Evolutionary conservation across 2,329 filamentous ascomycete genomes (phyloP).

Genomic region (Leptographium radiaticola): DNA sequence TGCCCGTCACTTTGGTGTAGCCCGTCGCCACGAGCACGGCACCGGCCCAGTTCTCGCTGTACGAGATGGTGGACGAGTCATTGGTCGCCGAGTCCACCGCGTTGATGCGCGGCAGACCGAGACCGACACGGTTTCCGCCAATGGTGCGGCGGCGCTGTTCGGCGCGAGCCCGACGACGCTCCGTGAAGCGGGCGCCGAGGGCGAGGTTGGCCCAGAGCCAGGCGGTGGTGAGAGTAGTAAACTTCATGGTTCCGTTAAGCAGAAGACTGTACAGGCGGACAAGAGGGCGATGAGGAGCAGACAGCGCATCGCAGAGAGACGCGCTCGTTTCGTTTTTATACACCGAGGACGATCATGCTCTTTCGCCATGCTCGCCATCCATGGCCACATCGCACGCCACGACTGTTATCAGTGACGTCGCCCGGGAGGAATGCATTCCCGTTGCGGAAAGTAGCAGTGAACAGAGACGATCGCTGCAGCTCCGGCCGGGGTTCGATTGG

Average conservation of each 20-base stretch:
- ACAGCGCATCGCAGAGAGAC: too few species aligned
- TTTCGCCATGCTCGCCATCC: too few species aligned
- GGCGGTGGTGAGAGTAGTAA: not conserved
- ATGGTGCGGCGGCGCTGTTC: not conserved
- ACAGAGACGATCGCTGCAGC: too few species aligned
- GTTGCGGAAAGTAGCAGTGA: too few species aligned
- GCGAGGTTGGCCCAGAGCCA: not conserved
- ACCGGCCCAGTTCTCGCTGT: conserved; percentile 29
- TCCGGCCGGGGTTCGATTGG: too few species aligned
- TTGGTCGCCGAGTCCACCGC: not conserved
- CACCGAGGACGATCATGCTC: too few species aligned
- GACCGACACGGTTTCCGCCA: not conserved
- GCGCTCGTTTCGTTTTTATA: too few species aligned
- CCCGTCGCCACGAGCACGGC: conserved; percentile 5
- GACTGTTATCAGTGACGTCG: too few species aligned
- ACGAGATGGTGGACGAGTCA: conserved; percentile 8
- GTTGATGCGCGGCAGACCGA: not conserved
- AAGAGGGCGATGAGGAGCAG: not conserved
- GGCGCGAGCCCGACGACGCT: not conserved
- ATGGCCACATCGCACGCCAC: too few species aligned
- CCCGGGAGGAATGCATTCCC: too few species aligned
- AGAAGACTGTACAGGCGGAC: not conserved
- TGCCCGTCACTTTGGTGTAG: conserved; percentile 6
- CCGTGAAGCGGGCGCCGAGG: not conserved
- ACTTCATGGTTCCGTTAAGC: not conserved